Base-by-base conservation (phyloP, 768 basidiomycete species). In the Daedaleopsis sinensis region DNA sequence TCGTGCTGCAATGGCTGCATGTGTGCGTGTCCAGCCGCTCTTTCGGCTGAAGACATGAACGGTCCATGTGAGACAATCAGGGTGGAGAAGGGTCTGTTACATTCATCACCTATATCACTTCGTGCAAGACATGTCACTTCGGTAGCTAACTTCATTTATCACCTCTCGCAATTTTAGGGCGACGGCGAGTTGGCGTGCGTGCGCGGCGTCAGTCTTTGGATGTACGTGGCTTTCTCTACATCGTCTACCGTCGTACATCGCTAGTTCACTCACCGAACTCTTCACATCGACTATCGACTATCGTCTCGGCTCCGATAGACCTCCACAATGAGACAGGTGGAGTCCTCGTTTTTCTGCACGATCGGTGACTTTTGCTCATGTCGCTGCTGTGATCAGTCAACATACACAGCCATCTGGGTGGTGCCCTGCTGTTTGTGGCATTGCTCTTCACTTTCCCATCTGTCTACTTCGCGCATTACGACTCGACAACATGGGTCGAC, bases 371-470 rank as follows among this genome's bases (percentile, higher is more conserved):
- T 39, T 7, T 15, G 13, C 42, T 35, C 54, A 21, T 4, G 23
- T 21, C 13, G 23, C 9, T 7, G 27, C 47, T 4, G 19, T 13
- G 55, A 50, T 18, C 68, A 91, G 92, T 95, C 58, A 96, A 96
- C 74, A 93, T 95, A 49, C 90, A 93, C 73, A 89, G 82, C 61
- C 94, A 95, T 70, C 77, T 94, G 9, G 82, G 85, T 77, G 90
- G 86, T 27, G 85, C 88, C 36, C 69, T 84, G 5, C 67, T 91
- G 24, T 92, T 91, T 70, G 67, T 76, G 16, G 79, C 80, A 70
- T 74, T 90, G 55, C 76, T 89, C 38, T 68, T 70, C 43, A 84
- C 84, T 5, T 84, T 87, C 65, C 80, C 81, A 59, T 73, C 78
- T 23, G 76, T 75, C 48, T 79, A 89, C 67, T 73, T 89, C 55